A percentile compares a stretch with the other conserved stretches of the same genome.
These are phyloP conservation scores for Hondaea fermentalgiana DNA, from an alignment of 108 stramenopile genomes.

Conservation along the genomic window DNA sequence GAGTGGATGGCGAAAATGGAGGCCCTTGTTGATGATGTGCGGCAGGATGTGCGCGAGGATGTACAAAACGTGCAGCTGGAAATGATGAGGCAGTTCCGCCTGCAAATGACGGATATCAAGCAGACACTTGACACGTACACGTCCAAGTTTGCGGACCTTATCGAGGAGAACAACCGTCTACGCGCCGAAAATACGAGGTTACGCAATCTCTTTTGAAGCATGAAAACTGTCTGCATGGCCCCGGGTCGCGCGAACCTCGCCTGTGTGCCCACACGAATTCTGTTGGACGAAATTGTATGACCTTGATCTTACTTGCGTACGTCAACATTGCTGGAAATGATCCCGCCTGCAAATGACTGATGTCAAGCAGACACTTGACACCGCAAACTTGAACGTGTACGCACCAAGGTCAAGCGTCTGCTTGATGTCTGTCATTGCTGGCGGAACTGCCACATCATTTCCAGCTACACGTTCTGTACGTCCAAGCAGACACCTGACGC, in stretches of 20 bases:
- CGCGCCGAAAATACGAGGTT: not conserved
- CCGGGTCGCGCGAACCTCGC: too few species aligned
- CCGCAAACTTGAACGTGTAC: not conserved
- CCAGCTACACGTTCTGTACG: too few species aligned
- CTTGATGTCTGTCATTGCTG: not conserved
- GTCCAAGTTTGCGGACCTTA: not conserved
- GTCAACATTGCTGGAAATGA: not conserved
- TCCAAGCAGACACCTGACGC: too few species aligned
- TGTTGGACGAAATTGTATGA: too few species aligned
- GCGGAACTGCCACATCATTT: too few species aligned
- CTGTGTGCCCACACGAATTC: too few species aligned
- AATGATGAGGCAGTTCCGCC: constrained; percentile 14
- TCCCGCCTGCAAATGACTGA: not conserved
- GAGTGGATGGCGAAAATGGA: not conserved
- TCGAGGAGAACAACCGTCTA: constrained; percentile 9
- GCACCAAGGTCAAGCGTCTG: not conserved
- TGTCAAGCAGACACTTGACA: not conserved
- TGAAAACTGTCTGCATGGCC: too few species aligned
- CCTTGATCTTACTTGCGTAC: too few species aligned
- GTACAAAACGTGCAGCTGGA: constrained; percentile 9
- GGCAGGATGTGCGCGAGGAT: not conserved
- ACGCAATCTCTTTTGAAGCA: not conserved
- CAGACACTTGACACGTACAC: not conserved
- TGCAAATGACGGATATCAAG: not conserved
- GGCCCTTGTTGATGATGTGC: not conserved